Evolutionary conservation across 2,329 filamentous ascomycete species (phyloP).

Genomic region (Pezicula neosporulosa): DNA sequence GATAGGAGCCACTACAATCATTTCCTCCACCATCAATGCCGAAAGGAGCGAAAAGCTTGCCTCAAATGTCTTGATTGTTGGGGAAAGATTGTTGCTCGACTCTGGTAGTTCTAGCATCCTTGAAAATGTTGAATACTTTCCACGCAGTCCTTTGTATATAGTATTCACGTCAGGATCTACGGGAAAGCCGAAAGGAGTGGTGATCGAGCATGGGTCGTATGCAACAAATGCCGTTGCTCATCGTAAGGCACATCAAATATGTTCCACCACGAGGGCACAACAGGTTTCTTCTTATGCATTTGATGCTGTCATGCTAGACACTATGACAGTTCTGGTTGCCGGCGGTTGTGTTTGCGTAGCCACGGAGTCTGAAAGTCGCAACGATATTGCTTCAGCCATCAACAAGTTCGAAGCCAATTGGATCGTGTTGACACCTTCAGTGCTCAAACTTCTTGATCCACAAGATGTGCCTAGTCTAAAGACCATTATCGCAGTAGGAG

Average conservation of each 20-base stretch:
- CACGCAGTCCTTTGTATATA: no score
- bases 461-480: no score
- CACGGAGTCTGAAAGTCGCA: constrained; percentile 32
- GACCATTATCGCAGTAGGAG: no score
- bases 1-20: constrained; percentile 16
- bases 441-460: constrained; percentile 10
- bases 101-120: background rate
- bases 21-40: background rate
- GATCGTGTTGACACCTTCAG: constrained; percentile 26
- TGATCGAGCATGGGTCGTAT: constrained; percentile 17
- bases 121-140: background rate
- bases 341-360: constrained; percentile 38
- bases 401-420: constrained; percentile 19
- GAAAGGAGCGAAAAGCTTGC: background rate
- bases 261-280: constrained; percentile 11
- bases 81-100: background rate
- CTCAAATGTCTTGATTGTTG: background rate
- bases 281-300: constrained; percentile 31
- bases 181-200: constrained; percentile 19
- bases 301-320: constrained; percentile 34
- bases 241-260: constrained; percentile 3
- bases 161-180: constrained; percentile 29
- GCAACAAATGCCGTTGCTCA: constrained; percentile 4
- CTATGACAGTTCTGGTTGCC: constrained; percentile 24
- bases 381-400: constrained; percentile 33